Conservation (phyloP, 2,329 filamentous ascomycete species). For the Akanthomyces muscarius region DNA sequence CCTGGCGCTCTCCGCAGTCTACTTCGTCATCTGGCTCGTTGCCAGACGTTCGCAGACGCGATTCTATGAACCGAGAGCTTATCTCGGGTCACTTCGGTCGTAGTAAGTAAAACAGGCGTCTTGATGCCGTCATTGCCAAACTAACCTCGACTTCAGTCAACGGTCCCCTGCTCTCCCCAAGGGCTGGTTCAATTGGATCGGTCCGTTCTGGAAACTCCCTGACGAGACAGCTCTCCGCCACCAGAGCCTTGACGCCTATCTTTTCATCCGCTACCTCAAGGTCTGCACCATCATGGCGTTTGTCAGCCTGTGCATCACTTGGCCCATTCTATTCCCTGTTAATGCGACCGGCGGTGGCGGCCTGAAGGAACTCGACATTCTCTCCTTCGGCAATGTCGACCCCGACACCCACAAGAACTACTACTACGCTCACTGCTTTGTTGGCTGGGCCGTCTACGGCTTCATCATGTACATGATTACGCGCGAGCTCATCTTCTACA, state of each 20-base stretch:
- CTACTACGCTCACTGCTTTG: slow-evolving; percentile 75
- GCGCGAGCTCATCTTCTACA: slow-evolving; percentile 86
- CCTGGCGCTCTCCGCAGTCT: slow-evolving; percentile 43
- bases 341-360: slow-evolving; percentile 74
- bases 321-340: slow-evolving; percentile 79
- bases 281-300: slow-evolving; percentile 15
- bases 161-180: slow-evolving; percentile 52
- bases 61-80: slow-evolving; percentile 53
- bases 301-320: slow-evolving; percentile 69
- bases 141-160: slow-evolving; percentile 36
- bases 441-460: slow-evolving; percentile 78
- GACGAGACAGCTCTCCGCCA: slow-evolving; percentile 82
- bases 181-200: slow-evolving; percentile 61
- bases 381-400: slow-evolving; percentile 37
- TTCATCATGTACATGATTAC: slow-evolving; percentile 90
- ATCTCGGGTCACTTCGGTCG: slow-evolving; percentile 45
- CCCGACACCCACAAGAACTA: slow-evolving; percentile 56
- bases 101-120: slow-evolving; percentile 38
- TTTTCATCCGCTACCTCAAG: slow-evolving; percentile 34
- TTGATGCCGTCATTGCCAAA: background rate
- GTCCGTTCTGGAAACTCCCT: slow-evolving; percentile 56
- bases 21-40: slow-evolving; percentile 48
- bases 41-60: slow-evolving; percentile 45
- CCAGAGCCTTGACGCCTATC: slow-evolving; percentile 82
- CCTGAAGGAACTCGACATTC: slow-evolving; percentile 56